Percentiles rank a stretch among this genome's conserved stretches.
These are phyloP conservation scores for Gastrodia elata DNA, from an alignment of 106 monocot genomes.

Conservation along the genomic window DNA sequence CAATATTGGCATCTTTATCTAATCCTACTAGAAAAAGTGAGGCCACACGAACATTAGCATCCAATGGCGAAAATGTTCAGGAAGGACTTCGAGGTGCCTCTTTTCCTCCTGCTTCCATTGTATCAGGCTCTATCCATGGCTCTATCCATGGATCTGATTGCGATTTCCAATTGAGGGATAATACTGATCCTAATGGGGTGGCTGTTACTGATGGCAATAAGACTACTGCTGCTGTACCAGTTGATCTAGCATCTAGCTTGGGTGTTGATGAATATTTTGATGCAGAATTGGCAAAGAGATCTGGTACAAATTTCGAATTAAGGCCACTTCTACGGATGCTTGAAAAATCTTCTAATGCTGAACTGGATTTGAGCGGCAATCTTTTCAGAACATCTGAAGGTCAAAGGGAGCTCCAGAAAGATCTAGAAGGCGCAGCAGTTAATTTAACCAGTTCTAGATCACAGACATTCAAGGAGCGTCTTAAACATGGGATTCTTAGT, in stretches of 20 bases:
- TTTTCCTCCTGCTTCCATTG: constrained; percentile 28
- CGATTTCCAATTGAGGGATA: constrained; percentile 14
- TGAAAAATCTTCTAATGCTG: constrained; percentile 37
- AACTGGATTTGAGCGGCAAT: constrained; percentile 44
- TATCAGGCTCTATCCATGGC: constrained; percentile 12
- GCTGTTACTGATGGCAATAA: constrained; percentile 23
- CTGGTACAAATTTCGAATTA: constrained; percentile 27
- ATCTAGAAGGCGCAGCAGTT: constrained; percentile 22
- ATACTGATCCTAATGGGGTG: constrained; percentile 20
- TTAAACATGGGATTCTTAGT: constrained; percentile 67
- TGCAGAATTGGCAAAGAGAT: constrained; percentile 26
- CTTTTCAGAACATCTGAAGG: constrained; percentile 42
- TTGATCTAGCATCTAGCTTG: constrained; percentile 29
- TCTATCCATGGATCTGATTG: constrained; percentile 18
- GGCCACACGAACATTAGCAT: constrained; percentile 20
- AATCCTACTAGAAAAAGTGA: constrained; percentile 41
- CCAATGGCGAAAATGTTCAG: constrained; percentile 33
- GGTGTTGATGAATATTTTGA: constrained; percentile 27
- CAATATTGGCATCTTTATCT: constrained; percentile 72
- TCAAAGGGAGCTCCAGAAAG: constrained; percentile 28
- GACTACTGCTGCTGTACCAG: constrained; percentile 10
- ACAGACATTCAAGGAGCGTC: constrained; percentile 58
- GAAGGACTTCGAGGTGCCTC: constrained; percentile 22
- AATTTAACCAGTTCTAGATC: constrained; percentile 34
- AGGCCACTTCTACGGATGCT: constrained; percentile 34